These are phyloP conservation scores for Climacium dendroides DNA, from an alignment of 225 moss, liverwort and hornwort species.

Conservation along the genomic window DNA sequence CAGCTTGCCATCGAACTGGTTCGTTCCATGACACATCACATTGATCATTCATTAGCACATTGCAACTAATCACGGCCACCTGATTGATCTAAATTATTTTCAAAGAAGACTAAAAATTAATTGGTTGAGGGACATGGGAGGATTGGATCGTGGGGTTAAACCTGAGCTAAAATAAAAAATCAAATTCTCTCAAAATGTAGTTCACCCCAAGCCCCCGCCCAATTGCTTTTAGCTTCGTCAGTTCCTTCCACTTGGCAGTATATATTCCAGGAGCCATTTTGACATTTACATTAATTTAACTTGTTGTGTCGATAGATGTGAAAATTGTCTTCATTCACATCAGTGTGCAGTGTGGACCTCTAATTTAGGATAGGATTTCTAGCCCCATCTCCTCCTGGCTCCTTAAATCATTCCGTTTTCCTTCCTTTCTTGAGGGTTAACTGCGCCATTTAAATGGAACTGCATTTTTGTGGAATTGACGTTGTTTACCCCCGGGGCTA, in stretches of 20 bases:
- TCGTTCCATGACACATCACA: not conserved
- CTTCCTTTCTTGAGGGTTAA: not conserved
- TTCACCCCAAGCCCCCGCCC: not conserved
- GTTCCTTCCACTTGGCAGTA: not conserved
- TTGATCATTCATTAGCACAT: not conserved
- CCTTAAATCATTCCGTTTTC: not conserved
- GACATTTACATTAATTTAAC: not conserved
- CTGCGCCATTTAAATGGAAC: not conserved
- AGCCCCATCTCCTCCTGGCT: not conserved
- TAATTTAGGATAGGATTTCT: not conserved
- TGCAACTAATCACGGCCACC: not conserved
- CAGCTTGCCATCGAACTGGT: slow-evolving; percentile 9
- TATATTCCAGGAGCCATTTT: not conserved
- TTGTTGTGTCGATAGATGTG: not conserved
- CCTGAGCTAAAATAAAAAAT: not conserved
- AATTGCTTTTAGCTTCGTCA: not conserved
- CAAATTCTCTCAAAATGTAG: not conserved
- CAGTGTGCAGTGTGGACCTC: not conserved
- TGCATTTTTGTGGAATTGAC: not conserved
- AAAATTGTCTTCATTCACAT: not conserved
- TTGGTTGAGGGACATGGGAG: no score
- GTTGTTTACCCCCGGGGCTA: not conserved
- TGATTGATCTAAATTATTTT: not conserved
- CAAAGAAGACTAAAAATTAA: not conserved
- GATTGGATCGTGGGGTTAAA: no score